Base-by-base conservation (phyloP, 495 filamentous ascomycete species). In the Parmelia sp. region DNA sequence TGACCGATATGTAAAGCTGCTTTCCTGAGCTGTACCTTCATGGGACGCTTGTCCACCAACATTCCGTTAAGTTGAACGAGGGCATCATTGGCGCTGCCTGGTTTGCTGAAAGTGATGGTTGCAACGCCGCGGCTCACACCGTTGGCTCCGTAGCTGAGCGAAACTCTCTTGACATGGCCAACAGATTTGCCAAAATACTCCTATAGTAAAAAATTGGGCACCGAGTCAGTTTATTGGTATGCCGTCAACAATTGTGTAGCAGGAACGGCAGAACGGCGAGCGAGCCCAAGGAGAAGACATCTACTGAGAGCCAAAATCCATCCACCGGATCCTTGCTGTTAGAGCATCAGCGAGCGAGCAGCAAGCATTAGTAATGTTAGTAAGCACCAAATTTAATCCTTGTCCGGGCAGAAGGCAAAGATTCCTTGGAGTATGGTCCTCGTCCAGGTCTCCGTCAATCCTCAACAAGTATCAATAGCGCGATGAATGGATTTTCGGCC, bases 131-230 rank as follows among this genome's bases (percentile, higher is more conserved):
- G 90, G 82, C 92, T 97, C 37, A 82, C 82, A 58, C 94, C 92
- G 71, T 90, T 91, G 51, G 92, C 90, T 71, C 92, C 93, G 76
- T 97, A 97, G 39, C 89, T 91, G 70, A 98, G 82, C 72, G 90
- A 84, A 57, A 90, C 89, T 75, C 82, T 85, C 82, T 91, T 96
- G 75, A 97, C 88, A 58, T 90, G 87, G 53, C 93, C 95, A 78
- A 95, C 83, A 71, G 89, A 87, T 74, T 90, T 88, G 71, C 79
- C 74, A 78, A 98, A 96, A 77, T 96, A 98, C 79, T 97, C 94
- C 94, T 98, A 93, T 79, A 79, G 69, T 72, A 70, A 65, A 31
- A 68, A 62, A 72, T 56, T 59, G 45, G 55, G 40, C 58, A 66
- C 58, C 60, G 60, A 63, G 57, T 71, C 64, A 71, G 71, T 73